Conservation (phyloP, 768 basidiomycete genomes). For the Kwoniella sp. region DNA sequence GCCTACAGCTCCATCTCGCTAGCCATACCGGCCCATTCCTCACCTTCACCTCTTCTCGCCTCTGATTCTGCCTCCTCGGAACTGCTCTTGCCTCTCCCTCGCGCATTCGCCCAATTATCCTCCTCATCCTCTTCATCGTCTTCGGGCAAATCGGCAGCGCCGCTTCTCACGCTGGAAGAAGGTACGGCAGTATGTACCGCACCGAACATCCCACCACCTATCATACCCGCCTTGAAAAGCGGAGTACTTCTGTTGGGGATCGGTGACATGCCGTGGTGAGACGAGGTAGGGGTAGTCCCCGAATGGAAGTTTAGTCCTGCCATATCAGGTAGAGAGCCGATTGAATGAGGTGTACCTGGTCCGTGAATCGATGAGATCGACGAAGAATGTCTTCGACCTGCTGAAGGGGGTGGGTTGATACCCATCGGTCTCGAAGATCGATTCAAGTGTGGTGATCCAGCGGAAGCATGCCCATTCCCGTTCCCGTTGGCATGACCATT, state of each 20-base stretch:
- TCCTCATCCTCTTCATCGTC: slow-evolving; percentile 43
- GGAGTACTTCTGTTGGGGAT: slow-evolving; percentile 32
- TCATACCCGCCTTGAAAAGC: slow-evolving; percentile 23
- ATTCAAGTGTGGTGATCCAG: not conserved
- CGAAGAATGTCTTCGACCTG: slow-evolving; percentile 16
- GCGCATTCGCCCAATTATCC: not conserved
- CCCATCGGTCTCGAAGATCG: slow-evolving; percentile 15
- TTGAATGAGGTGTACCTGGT: slow-evolving; percentile 34
- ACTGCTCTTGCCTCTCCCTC: slow-evolving; percentile 13
- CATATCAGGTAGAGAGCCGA: slow-evolving; percentile 39
- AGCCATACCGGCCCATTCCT: slow-evolving; percentile 41
- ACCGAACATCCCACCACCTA: slow-evolving; percentile 49
- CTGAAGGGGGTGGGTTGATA: slow-evolving; percentile 4
- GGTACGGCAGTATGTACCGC: slow-evolving; percentile 40
- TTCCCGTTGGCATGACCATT: not conserved
- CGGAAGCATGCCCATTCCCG: not conserved
- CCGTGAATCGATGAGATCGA: slow-evolving; percentile 19
- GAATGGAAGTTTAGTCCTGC: slow-evolving; percentile 34
- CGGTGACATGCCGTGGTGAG: slow-evolving; percentile 23
- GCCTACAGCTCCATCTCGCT: slow-evolving; percentile 47
- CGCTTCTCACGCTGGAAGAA: slow-evolving; percentile 35
- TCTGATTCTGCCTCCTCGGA: slow-evolving; percentile 27
- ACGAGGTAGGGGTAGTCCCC: slow-evolving; percentile 1
- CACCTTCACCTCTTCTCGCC: slow-evolving; percentile 25
- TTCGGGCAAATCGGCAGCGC: slow-evolving; percentile 35